phyloP scores from a whole-genome alignment of 148 eudicot species.

The Fallopia convolvulus region DNA sequence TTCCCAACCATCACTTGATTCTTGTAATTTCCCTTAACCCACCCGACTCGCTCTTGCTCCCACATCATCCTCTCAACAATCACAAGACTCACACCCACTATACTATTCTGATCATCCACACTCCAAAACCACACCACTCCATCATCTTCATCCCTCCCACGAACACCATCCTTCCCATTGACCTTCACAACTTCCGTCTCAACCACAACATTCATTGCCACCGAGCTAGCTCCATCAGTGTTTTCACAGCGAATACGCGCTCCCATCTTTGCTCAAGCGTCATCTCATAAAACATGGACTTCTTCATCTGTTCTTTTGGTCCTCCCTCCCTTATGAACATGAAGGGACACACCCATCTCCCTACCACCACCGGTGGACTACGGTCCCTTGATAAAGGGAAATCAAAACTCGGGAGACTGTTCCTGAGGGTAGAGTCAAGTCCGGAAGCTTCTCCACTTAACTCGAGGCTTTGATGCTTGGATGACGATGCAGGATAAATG shows the following conservation, averaged over 20 bases:
- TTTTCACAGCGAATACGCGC: slow-evolving; percentile 21
- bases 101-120: slow-evolving; percentile 5
- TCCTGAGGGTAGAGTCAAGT: slow-evolving; percentile 31
- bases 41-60: slow-evolving; percentile 34
- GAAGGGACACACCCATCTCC: slow-evolving; percentile 32
- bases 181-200: slow-evolving; percentile 18
- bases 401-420: slow-evolving; percentile 35
- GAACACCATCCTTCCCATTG: slow-evolving; percentile 23
- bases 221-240: neutral
- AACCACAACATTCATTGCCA: slow-evolving; percentile 19
- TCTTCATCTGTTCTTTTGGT: slow-evolving; percentile 10
- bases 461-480: neutral
- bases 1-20: slow-evolving; percentile 24
- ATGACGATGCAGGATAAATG: slow-evolving; percentile 20
- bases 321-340: slow-evolving; percentile 26
- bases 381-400: slow-evolving; percentile 21
- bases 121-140: slow-evolving; percentile 28
- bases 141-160: slow-evolving; percentile 12
- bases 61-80: slow-evolving; percentile 34
- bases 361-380: slow-evolving; percentile 16
- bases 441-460: slow-evolving; percentile 36
- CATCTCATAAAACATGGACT: slow-evolving; percentile 21
- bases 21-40: slow-evolving; percentile 21
- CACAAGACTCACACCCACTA: slow-evolving; percentile 26
- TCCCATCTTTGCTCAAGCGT: slow-evolving; percentile 34